Percentiles rank a stretch among this genome's conserved stretches.
Evolutionary conservation across 805 yeast genomes (phyloP).

Genomic region (Candida qinlingensis): DNA sequence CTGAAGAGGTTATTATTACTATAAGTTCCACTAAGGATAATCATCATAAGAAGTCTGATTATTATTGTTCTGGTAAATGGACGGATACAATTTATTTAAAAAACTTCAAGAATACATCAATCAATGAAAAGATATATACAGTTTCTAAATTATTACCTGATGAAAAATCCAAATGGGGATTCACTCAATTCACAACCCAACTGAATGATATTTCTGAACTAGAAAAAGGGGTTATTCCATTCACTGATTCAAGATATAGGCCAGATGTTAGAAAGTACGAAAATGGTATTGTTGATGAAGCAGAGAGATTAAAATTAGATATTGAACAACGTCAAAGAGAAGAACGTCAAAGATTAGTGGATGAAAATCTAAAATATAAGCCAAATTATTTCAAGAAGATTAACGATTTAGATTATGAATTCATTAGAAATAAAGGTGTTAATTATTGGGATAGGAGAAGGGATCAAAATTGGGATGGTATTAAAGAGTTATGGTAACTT

Average conservation of each 20-base stretch:
- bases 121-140: constrained; percentile 57
- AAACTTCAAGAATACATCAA: constrained; percentile 14
- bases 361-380: constrained; percentile 35
- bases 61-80: constrained; percentile 67
- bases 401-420: constrained; percentile 44
- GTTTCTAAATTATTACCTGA: constrained; percentile 60
- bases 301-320: constrained; percentile 62
- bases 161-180: constrained; percentile 69
- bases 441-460: constrained; percentile 78
- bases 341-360: constrained; percentile 57
- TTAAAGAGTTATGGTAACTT: constrained; percentile 49
- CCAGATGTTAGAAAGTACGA: constrained; percentile 81
- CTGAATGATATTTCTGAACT: constrained; percentile 73
- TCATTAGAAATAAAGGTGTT: constrained; percentile 42
- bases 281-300: constrained; percentile 58
- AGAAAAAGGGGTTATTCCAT: constrained; percentile 62
- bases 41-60: constrained; percentile 14
- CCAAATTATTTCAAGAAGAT: constrained; percentile 58
- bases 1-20: constrained; percentile 56
- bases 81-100: constrained; percentile 53
- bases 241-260: constrained; percentile 84
- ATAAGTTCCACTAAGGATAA: constrained; percentile 17
- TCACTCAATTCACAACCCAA: constrained; percentile 75
- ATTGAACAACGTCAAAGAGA: constrained; percentile 79
- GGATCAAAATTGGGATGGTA: constrained; percentile 53